These are phyloP conservation scores for Ramaria rubella DNA, from an alignment of 768 basidiomycete genomes.

Conservation along the genomic window DNA sequence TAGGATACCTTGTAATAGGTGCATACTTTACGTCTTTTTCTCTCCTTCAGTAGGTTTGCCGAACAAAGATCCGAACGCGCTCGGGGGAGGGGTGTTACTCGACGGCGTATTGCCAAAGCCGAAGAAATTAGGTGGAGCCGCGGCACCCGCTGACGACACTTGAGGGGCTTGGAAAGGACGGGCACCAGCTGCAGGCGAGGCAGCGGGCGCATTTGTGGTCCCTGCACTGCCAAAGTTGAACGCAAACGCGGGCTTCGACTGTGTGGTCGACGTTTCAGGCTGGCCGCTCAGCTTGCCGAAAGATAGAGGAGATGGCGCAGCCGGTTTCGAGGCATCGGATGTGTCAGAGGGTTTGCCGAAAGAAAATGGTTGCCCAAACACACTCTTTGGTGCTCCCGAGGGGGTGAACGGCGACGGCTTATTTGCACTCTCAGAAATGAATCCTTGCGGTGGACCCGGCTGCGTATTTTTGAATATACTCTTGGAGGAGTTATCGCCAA, in stretches of 20 bases:
- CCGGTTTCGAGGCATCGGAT: background rate
- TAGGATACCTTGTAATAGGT: background rate
- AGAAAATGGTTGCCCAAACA: slow-evolving; percentile 6
- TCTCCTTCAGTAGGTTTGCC: background rate
- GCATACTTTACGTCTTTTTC: background rate
- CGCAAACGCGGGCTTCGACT: background rate
- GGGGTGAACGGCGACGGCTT: background rate
- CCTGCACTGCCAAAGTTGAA: background rate
- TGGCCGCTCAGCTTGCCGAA: background rate
- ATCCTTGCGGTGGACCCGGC: background rate
- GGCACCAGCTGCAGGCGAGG: background rate
- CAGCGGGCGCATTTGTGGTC: background rate
- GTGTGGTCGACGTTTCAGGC: background rate
- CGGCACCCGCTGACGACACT: background rate
- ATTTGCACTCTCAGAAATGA: background rate
- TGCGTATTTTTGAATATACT: background rate
- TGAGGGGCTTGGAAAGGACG: background rate
- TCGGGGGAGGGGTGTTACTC: background rate
- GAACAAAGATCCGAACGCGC: background rate
- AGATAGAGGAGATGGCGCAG: background rate
- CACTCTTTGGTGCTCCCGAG: background rate
- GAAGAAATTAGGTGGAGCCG: background rate
- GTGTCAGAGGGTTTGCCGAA: background rate
- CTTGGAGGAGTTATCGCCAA: background rate
- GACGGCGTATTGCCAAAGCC: background rate